These are phyloP conservation scores for Barnettozyma wickerhamii DNA, from an alignment of 805 yeast species.

Conservation along the genomic window DNA sequence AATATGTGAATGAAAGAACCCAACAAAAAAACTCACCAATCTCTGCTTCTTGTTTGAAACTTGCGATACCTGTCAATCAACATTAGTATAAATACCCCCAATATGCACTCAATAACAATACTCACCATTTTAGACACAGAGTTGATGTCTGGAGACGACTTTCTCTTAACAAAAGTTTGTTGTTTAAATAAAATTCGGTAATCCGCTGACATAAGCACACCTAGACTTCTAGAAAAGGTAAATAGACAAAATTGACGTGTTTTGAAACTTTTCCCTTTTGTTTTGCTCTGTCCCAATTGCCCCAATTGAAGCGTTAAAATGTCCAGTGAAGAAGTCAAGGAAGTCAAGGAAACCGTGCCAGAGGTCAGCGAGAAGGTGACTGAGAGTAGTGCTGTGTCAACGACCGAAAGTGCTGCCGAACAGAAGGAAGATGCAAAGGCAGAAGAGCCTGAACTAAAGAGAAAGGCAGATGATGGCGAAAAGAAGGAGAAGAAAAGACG, in stretches of 20 bases:
- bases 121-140: no score
- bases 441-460: constrained; percentile 21
- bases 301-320: constrained; percentile 1
- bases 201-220: not conserved
- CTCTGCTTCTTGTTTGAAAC: constrained; percentile 38
- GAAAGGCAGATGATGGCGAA: constrained; percentile 23
- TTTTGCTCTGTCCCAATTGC: not conserved
- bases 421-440: constrained; percentile 16
- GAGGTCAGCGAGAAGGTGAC: no score
- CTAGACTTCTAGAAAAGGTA: not conserved
- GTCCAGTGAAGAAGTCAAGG: constrained; percentile 32
- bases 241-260: not conserved
- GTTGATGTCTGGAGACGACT: no score
- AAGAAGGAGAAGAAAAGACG: constrained; percentile 48
- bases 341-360: constrained; percentile 15
- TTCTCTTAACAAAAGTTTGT: no score
- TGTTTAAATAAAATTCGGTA: no score
- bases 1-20: no score
- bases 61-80: constrained; percentile 15
- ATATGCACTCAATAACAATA: no score
- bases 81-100: no score
- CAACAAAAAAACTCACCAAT: constrained; percentile 31
- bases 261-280: no score
- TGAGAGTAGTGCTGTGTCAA: no score
- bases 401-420: constrained; percentile 6